These are phyloP conservation scores for Kokia cookei DNA, from an alignment of 441 rosid genomes.

Conservation along the genomic window DNA sequence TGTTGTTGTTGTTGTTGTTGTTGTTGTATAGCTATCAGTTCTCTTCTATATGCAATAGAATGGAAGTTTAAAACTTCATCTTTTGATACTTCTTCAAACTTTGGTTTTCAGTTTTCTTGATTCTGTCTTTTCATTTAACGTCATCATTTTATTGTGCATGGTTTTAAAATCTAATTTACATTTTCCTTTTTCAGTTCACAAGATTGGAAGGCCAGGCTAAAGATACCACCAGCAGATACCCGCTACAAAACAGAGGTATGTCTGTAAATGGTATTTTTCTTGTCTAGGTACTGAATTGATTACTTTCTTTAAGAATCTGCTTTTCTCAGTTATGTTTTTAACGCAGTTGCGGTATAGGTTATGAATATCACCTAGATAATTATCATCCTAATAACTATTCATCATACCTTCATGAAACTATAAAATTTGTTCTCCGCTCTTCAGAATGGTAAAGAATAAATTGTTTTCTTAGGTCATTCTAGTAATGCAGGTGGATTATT, in stretches of 20 bases:
- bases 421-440: neutral
- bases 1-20: neutral
- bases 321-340: neutral
- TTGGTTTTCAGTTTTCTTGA: neutral
- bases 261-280: neutral
- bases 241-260: constrained; percentile 79
- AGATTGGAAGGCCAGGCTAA: constrained; percentile 92
- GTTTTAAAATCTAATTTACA: neutral
- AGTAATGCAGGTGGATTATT: neutral
- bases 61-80: neutral
- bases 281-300: neutral
- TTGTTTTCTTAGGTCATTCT: neutral
- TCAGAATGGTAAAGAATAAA: neutral
- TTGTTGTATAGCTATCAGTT: neutral
- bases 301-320: neutral
- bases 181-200: constrained; percentile 43
- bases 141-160: neutral
- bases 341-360: no score
- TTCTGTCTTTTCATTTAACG: no score
- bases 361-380: neutral
- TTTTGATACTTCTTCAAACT: neutral
- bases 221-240: constrained; percentile 74
- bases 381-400: no score
- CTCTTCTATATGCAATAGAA: neutral
- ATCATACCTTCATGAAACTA: neutral